Evolutionary conservation across 1,284 basidiomycete genomes (phyloP).

Genomic region (Boletellus deceptivus): DNA sequence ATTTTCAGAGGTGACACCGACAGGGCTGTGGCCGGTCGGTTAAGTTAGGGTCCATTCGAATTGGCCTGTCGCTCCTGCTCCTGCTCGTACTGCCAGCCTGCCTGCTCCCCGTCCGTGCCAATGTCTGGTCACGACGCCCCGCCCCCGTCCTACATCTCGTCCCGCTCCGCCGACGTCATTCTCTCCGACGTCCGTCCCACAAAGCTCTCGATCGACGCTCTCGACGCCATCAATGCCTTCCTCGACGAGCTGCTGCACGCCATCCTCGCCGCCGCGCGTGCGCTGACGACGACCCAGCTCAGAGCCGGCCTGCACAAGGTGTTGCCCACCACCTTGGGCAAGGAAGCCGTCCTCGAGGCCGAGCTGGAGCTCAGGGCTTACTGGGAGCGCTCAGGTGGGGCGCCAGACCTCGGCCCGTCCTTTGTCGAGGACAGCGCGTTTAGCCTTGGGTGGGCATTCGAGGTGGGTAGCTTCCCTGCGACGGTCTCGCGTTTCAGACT

Average conservation of each 20-base stretch:
- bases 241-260: conserved; percentile 86
- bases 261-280: conserved; percentile 67
- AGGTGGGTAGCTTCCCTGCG: conserved; percentile 48
- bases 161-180: conserved; percentile 82
- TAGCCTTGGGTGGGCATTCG: conserved; percentile 68
- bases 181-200: conserved; percentile 90
- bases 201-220: conserved; percentile 70
- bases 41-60: conserved; percentile 14
- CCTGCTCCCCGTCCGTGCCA: not conserved
- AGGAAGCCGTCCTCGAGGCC: conserved; percentile 88
- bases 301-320: conserved; percentile 71
- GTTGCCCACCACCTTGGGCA: conserved; percentile 76
- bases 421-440: conserved; percentile 53
- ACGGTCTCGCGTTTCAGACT: conserved; percentile 3
- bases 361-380: conserved; percentile 88
- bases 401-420: conserved; percentile 36
- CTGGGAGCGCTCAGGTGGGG: conserved; percentile 64
- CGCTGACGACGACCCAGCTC: conserved; percentile 74
- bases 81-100: conserved; percentile 1
- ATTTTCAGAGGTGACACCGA: conserved; percentile 10
- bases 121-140: conserved; percentile 22
- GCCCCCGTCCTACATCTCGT: conserved; percentile 68
- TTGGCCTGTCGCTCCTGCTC: not conserved
- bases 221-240: conserved; percentile 77
- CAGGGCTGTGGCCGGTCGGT: conserved; percentile 19